Conservation (phyloP, 192 early-diverging fungal genomes). For the Coemansia sp. region DNA sequence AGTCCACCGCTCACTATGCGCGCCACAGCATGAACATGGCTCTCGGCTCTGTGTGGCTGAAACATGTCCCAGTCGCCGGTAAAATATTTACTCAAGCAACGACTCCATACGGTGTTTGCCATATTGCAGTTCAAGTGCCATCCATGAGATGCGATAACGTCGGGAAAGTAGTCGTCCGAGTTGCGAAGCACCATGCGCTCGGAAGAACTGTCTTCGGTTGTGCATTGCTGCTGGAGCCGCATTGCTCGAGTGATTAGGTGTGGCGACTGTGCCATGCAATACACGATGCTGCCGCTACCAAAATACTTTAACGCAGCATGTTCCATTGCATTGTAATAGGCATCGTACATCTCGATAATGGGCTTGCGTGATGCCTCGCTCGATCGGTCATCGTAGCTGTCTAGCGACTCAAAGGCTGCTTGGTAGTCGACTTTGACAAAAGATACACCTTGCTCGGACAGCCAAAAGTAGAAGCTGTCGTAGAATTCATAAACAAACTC, state of each 20-base stretch:
- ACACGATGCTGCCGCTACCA: conserved; percentile 40
- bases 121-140: conserved; percentile 63
- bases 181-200: conserved; percentile 43
- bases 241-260: conserved; percentile 41
- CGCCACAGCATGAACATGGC: conserved; percentile 53
- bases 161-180: conserved; percentile 60
- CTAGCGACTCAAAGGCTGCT: conserved; percentile 52
- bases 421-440: conserved; percentile 63
- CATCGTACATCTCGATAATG: conserved; percentile 25
- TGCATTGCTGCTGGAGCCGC: conserved; percentile 7
- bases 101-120: conserved; percentile 56
- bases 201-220: not conserved
- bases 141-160: conserved; percentile 45
- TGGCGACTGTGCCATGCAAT: conserved; percentile 60
- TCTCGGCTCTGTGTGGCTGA: conserved; percentile 46
- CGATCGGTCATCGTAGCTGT: conserved; percentile 4
- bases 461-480: conserved; percentile 56
- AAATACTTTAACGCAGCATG: conserved; percentile 37
- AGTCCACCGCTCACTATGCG: conserved; percentile 58
- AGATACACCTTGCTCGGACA: conserved; percentile 45
- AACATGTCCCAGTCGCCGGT: conserved; percentile 64
- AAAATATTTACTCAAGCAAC: conserved; percentile 14
- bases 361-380: not conserved
- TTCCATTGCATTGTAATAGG: conserved; percentile 53
- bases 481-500: conserved; percentile 43